Conservation (phyloP, 192 early-diverging fungal species). For the Coemansia sp. region DNA sequence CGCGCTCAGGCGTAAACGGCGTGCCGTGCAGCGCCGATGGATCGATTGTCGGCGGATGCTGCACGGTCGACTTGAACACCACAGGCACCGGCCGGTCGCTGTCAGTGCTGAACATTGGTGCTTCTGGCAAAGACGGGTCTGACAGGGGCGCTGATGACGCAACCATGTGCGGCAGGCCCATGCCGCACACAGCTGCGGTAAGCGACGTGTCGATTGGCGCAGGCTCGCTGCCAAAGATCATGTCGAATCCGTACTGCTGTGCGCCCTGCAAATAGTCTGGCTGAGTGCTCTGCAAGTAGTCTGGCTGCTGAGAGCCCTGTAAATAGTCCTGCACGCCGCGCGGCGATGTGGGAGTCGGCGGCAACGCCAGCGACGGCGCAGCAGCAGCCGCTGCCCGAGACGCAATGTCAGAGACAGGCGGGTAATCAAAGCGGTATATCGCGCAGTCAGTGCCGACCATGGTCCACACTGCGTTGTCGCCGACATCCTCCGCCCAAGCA, state of each 20-base stretch:
- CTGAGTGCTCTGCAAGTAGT: conserved; percentile 6
- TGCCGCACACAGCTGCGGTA: conserved; percentile 40
- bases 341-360: conserved; percentile 38
- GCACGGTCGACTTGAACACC: conserved; percentile 42
- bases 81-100: conserved; percentile 34
- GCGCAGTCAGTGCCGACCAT: conserved; percentile 76
- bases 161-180: conserved; percentile 19
- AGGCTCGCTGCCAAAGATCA: conserved; percentile 2
- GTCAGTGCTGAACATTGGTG: conserved; percentile 1
- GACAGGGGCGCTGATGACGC: conserved; percentile 16
- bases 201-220: conserved; percentile 30
- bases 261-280: conserved; percentile 41
- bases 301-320: conserved; percentile 31
- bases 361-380: conserved; percentile 21
- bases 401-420: conserved; percentile 19
- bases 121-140: conserved; percentile 4
- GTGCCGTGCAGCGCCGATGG: conserved; percentile 19
- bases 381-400: conserved; percentile 18
- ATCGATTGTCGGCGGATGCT: conserved; percentile 41
- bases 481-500: conserved; percentile 75
- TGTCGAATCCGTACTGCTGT: conserved; percentile 1
- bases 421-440: conserved; percentile 49
- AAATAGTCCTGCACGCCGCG: conserved; percentile 34
- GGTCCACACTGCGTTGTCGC: conserved; percentile 90
- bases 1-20: conserved; percentile 28